Evolutionary conservation across 768 basidiomycete genomes (phyloP).

Genomic region (Serendipita vermifera): DNA sequence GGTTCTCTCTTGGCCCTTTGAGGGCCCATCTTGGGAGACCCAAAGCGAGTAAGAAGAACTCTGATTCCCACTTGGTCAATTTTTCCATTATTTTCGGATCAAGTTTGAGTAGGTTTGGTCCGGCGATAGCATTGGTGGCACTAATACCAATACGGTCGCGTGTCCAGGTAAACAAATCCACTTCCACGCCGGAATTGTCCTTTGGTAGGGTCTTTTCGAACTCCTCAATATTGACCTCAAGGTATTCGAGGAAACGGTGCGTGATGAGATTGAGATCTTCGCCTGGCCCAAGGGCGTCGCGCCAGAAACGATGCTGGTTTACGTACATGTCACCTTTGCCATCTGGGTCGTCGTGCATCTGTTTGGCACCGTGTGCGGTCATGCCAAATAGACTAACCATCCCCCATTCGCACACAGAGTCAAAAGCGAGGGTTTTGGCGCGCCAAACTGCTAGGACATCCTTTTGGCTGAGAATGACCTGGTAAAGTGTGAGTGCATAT

Average conservation of each 20-base stretch:
- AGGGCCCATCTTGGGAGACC: conserved; percentile 1
- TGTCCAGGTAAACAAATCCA: not conserved
- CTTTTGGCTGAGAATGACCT: not conserved
- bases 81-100: not conserved
- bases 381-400: not conserved
- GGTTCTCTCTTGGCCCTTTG: not conserved
- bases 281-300: conserved; percentile 2
- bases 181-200: no score
- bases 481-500: not conserved
- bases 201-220: not conserved
- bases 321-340: not conserved
- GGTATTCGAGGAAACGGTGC: not conserved
- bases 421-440: not conserved
- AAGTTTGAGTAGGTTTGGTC: not conserved
- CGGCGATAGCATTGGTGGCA: not conserved
- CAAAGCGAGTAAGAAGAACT: not conserved
- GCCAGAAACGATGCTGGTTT: conserved; percentile 3
- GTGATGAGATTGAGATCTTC: not conserved
- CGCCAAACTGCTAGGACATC: conserved; percentile 5
- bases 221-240: not conserved
- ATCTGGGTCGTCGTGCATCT: not conserved
- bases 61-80: not conserved
- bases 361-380: not conserved
- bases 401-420: not conserved
- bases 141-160: not conserved